phyloP scores from a whole-genome alignment of 1,284 basidiomycete genomes.

The Pseudozyma thailandica region DNA sequence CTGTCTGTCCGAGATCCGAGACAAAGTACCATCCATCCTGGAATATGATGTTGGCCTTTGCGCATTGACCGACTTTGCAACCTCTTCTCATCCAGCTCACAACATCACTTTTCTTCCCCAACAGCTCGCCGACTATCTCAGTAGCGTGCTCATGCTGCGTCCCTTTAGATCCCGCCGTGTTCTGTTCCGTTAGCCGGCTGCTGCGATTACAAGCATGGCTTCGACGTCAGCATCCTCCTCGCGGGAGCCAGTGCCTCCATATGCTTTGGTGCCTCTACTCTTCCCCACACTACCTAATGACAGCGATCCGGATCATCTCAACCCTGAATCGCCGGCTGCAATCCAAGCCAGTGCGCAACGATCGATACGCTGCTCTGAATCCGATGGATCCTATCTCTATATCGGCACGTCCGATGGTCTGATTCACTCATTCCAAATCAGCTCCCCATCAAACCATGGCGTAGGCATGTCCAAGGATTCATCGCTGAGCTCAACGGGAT shows the following conservation, averaged over 20 bases:
- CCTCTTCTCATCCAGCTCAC: too few relatives aligned
- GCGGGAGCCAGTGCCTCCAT: conserved; percentile 43
- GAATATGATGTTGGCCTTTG: conserved; percentile 7
- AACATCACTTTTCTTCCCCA: background rate
- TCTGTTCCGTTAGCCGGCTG: background rate
- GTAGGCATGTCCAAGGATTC: background rate
- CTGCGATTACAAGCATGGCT: conserved; percentile 12
- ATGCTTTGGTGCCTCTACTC: conserved; percentile 45
- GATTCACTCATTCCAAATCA: conserved; percentile 45
- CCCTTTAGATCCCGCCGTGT: background rate
- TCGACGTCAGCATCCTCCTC: conserved; percentile 1
- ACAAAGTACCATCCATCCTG: background rate
- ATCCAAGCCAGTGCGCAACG: conserved; percentile 36
- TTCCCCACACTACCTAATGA: conserved; percentile 46
- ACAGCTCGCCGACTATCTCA: background rate
- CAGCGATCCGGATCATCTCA: conserved; percentile 3
- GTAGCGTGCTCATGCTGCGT: background rate
- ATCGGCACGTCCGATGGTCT: conserved; percentile 55
- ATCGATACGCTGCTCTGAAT: conserved; percentile 44
- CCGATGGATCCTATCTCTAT: conserved; percentile 48
- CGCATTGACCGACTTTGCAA: conserved; percentile 7
- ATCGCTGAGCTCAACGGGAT: background rate
- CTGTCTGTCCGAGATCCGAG: conserved; percentile 24
- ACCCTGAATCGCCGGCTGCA: conserved; percentile 48
- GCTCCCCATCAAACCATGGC: background rate